A percentile compares a stretch with the other conserved stretches of the same genome.
Evolutionary conservation across 306 rosid species (phyloP).

Genomic region (Albizia julibrissin): DNA sequence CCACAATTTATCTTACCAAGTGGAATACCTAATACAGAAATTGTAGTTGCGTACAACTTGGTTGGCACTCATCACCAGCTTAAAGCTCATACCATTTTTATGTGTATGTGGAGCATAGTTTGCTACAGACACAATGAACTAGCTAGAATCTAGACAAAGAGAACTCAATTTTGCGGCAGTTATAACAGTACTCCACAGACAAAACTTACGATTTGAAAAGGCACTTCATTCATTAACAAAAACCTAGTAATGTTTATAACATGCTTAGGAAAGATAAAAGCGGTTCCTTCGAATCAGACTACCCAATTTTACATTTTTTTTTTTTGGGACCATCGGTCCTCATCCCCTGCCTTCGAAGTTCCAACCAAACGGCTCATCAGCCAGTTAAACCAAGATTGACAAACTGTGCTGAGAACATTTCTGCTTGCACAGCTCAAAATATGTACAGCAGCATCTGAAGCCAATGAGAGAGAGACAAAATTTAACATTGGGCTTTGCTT

Average conservation of each 20-base stretch:
- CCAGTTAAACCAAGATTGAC: constrained; percentile 42
- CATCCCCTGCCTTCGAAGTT: constrained; percentile 35
- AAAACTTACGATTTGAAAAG: constrained; percentile 20
- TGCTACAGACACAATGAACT: background rate
- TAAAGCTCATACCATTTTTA: background rate
- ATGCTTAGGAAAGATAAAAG: constrained; percentile 43
- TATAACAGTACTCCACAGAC: background rate
- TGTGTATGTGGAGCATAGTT: background rate
- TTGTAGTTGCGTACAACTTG: background rate
- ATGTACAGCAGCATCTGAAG: constrained; percentile 76
- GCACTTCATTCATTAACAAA: constrained; percentile 49
- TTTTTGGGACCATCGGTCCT: constrained; percentile 30
- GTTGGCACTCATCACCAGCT: background rate
- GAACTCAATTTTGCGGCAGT: background rate
- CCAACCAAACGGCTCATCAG: constrained; percentile 43
- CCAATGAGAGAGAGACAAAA: constrained; percentile 44
- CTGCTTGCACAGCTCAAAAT: constrained; percentile 57
- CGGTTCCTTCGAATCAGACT: constrained; percentile 53
- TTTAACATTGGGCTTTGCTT: constrained; percentile 16
- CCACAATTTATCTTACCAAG: constrained; percentile 7
- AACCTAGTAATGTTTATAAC: constrained; percentile 50
- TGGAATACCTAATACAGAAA: background rate
- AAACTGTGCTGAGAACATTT: constrained; percentile 41
- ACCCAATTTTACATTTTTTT: constrained; percentile 55
- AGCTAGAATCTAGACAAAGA: background rate